Evolutionary conservation across 1,284 basidiomycete species (phyloP).

Genomic region (Microbotryum saponariae): DNA sequence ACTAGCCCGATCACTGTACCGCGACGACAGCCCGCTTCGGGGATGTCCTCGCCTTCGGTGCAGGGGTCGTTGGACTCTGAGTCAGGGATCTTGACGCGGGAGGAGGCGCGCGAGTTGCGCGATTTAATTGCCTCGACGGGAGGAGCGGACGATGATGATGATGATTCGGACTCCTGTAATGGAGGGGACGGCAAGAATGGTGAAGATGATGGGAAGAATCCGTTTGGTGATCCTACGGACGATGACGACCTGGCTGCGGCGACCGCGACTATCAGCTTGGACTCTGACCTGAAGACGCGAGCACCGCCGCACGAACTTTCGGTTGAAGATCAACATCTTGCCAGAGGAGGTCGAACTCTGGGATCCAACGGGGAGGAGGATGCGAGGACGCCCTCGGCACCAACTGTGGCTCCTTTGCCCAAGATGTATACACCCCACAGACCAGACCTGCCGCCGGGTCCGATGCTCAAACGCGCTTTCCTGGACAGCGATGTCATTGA

Average conservation of each 20-base stretch:
- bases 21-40: conserved; percentile 5
- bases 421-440: too few relatives aligned
- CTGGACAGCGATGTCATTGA: conserved; percentile 62
- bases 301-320: too few relatives aligned
- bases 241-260: conserved; percentile 11
- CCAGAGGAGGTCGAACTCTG: too few relatives aligned
- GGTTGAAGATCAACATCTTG: too few relatives aligned
- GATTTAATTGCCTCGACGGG: conserved; percentile 55
- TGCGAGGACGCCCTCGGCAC: too few relatives aligned
- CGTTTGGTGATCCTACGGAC: conserved; percentile 6
- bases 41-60: conserved; percentile 20
- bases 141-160: conserved; percentile 44
- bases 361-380: too few relatives aligned
- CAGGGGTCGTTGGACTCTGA: conserved; percentile 22
- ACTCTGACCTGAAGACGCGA: conserved; percentile 41
- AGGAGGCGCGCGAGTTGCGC: conserved; percentile 17
- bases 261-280: conserved; percentile 46
- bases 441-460: conserved; percentile 49
- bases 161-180: conserved; percentile 8
- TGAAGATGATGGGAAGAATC: conserved; percentile 53
- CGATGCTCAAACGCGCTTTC: conserved; percentile 67
- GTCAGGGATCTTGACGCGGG: conserved; percentile 22
- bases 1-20: conserved; percentile 9
- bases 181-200: conserved; percentile 45
- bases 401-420: too few relatives aligned